A percentile compares a stretch with the other conserved stretches of the same genome.
These are phyloP conservation scores for Hirschioporus abietinus DNA, from an alignment of 768 basidiomycete species.

Conservation along the genomic window DNA sequence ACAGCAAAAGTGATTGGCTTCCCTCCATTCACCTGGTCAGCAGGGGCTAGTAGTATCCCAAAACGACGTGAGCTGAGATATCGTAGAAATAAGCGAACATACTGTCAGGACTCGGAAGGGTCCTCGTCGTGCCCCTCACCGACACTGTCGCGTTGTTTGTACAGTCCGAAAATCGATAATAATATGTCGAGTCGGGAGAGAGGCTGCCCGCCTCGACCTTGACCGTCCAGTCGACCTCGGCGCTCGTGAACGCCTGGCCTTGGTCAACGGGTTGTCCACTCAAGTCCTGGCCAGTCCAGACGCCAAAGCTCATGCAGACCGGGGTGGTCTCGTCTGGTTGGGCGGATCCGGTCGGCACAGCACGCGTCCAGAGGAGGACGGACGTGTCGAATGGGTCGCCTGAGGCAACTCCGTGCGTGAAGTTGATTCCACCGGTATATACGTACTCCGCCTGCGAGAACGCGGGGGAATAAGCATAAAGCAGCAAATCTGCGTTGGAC, in stretches of 20 bases:
- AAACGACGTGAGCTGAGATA: background rate
- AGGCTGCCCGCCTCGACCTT: constrained; percentile 24
- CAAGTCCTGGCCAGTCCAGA: constrained; percentile 32
- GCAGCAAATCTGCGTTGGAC: background rate
- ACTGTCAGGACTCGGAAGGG: constrained; percentile 17
- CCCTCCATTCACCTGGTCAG: constrained; percentile 16
- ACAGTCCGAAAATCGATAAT: constrained; percentile 23
- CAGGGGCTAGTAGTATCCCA: constrained; percentile 8
- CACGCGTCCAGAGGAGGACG: constrained; percentile 54
- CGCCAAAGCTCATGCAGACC: constrained; percentile 43
- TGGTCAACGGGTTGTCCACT: constrained; percentile 18
- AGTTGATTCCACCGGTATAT: constrained; percentile 43
- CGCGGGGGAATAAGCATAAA: too few relatives aligned
- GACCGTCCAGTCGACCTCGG: constrained; percentile 23
- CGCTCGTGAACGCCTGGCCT: constrained; percentile 1
- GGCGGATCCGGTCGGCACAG: constrained; percentile 30
- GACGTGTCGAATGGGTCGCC: constrained; percentile 48
- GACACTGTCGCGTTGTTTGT: constrained; percentile 16
- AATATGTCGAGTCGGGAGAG: constrained; percentile 21
- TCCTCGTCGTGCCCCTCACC: constrained; percentile 22
- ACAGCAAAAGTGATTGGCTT: constrained; percentile 16
- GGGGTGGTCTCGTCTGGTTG: constrained; percentile 44
- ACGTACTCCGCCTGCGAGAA: constrained; percentile 35
- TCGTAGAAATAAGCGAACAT: background rate
- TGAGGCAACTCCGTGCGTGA: constrained; percentile 34